These are phyloP conservation scores for Abrus precatorius DNA, from an alignment of 306 rosid genomes.

Conservation along the genomic window DNA sequence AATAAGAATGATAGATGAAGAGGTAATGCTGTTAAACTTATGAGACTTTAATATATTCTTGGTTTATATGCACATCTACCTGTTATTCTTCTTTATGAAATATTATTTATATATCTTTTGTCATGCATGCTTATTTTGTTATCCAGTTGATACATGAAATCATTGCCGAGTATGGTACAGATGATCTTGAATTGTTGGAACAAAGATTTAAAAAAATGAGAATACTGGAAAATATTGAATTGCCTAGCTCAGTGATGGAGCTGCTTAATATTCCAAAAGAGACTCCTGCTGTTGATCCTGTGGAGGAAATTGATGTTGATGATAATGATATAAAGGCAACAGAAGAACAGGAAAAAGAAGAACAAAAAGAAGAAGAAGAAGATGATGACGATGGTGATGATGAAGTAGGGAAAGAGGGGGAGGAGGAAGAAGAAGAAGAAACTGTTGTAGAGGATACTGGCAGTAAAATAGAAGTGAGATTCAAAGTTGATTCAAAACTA, in stretches of 20 bases:
- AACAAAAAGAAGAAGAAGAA: background rate
- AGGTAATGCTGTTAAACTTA: constrained; percentile 58
- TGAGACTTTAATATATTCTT: constrained; percentile 33
- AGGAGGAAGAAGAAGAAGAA: constrained; percentile 28
- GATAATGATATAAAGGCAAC: constrained; percentile 53
- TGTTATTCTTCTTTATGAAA: constrained; percentile 40
- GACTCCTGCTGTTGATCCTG: constrained; percentile 45
- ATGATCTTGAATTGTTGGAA: constrained; percentile 67
- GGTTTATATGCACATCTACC: constrained; percentile 7
- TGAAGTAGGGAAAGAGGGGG: constrained; percentile 1
- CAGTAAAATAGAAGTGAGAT: constrained; percentile 52
- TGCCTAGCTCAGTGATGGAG: constrained; percentile 69
- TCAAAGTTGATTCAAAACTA: constrained; percentile 61
- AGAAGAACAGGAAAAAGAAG: constrained; percentile 36
- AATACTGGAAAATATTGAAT: constrained; percentile 85
- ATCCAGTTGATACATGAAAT: constrained; percentile 74
- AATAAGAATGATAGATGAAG: constrained; percentile 80
- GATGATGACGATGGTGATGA: constrained; percentile 26
- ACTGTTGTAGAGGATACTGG: constrained; percentile 46
- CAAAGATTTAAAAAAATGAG: constrained; percentile 81
- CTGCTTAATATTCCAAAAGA: constrained; percentile 58
- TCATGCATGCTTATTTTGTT: constrained; percentile 38
- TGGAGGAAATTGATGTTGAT: constrained; percentile 50
- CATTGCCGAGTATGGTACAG: constrained; percentile 71
- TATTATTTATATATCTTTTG: constrained; percentile 43